These are phyloP conservation scores for Phoma sp. DNA, from an alignment of 2,329 filamentous ascomycete genomes.

Conservation along the genomic window DNA sequence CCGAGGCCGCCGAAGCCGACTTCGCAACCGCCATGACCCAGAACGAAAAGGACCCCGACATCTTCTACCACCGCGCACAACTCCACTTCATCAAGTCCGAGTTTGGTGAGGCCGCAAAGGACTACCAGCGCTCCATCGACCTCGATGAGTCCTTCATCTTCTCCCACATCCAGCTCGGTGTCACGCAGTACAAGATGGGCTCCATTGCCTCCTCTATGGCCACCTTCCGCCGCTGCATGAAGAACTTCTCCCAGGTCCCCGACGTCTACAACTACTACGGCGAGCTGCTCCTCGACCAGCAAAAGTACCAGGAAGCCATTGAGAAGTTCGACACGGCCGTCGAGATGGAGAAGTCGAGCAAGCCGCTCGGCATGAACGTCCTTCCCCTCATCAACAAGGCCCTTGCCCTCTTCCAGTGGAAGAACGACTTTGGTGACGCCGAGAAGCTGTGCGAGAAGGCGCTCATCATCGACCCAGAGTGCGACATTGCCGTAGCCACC, in stretches of 20 bases:
- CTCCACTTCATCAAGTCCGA: slow-evolving; percentile 97
- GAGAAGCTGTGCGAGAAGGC: slow-evolving; percentile 98
- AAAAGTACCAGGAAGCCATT: slow-evolving; percentile 92
- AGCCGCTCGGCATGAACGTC: slow-evolving; percentile 96
- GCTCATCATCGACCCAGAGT: slow-evolving; percentile 96
- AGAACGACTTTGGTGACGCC: slow-evolving; percentile 92
- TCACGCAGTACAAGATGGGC: slow-evolving; percentile 99
- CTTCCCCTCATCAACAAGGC: slow-evolving; percentile 98
- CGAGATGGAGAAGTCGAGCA: slow-evolving; percentile 94
- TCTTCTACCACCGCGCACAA: slow-evolving; percentile 98
- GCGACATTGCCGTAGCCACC: slow-evolving; percentile 96
- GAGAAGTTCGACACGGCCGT: slow-evolving; percentile 99
- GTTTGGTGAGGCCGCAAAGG: slow-evolving; percentile 91
- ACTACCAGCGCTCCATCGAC: slow-evolving; percentile 99
- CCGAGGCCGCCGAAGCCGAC: slow-evolving; percentile 84
- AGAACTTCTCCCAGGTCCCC: slow-evolving; percentile 95
- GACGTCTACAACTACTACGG: slow-evolving; percentile 99
- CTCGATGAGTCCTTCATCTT: slow-evolving; percentile 97
- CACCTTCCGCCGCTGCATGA: slow-evolving; percentile 95
- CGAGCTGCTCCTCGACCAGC: slow-evolving; percentile 93
- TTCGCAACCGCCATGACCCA: slow-evolving; percentile 85
- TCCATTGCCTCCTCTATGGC: slow-evolving; percentile 98
- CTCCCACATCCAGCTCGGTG: slow-evolving; percentile 98
- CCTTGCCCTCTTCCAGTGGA: slow-evolving; percentile 96
- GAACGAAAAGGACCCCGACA: slow-evolving; percentile 89